Evolutionary conservation across 192 early-diverging fungal genomes (phyloP).

Genomic region (Coemansia sp.): DNA sequence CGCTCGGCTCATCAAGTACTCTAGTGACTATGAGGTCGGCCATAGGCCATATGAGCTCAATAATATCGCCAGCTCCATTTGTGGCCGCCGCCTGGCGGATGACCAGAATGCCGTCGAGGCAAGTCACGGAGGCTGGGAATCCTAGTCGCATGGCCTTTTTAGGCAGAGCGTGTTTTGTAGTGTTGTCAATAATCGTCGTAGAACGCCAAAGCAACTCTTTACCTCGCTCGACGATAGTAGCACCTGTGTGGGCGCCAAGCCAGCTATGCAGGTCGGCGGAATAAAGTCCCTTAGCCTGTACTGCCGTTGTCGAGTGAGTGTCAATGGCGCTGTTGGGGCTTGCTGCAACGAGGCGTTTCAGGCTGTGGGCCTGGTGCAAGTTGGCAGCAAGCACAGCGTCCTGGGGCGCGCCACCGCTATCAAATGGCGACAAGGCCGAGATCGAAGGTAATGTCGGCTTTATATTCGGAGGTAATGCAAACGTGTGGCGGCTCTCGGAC

Average conservation of each 20-base stretch:
- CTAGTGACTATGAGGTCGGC: constrained; percentile 19
- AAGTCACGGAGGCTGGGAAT: constrained; percentile 22
- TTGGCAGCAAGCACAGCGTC: neutral
- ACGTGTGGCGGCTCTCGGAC: constrained; percentile 36
- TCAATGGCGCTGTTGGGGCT: neutral
- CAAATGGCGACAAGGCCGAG: neutral
- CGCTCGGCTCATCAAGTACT: constrained; percentile 4
- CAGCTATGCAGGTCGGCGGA: constrained; percentile 14
- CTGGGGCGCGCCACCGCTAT: neutral
- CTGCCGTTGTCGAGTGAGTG: neutral
- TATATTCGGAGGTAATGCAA: neutral
- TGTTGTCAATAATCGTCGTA: constrained; percentile 36
- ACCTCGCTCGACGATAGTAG: neutral
- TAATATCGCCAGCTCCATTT: neutral
- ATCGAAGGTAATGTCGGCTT: neutral
- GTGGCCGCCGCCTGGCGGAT: constrained; percentile 9
- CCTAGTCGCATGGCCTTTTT: constrained; percentile 23
- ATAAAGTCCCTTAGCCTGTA: constrained; percentile 14
- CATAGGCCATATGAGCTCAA: constrained; percentile 46
- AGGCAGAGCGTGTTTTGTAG: constrained; percentile 28
- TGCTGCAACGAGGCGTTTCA: neutral
- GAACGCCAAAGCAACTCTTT: neutral
- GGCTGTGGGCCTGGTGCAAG: neutral
- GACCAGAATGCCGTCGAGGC: constrained; percentile 29
- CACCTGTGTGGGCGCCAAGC: constrained; percentile 9